phyloP scores from a whole-genome alignment of 768 basidiomycete genomes.

The Psilocybe subaeruginosa region DNA sequence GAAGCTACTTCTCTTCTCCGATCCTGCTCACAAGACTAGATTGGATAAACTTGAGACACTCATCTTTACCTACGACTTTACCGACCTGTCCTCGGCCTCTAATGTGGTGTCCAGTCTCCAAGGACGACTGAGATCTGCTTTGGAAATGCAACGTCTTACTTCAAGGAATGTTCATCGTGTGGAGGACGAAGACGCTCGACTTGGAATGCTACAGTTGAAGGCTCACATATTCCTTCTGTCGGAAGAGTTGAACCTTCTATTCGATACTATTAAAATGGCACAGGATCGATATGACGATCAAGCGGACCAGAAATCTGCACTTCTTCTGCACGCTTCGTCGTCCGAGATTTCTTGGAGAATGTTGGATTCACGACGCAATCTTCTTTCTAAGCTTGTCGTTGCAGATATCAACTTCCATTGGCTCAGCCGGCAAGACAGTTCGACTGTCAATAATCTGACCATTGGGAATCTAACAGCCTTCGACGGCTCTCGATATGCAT shows the following conservation, averaged over 20 bases:
- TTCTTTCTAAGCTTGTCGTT: constrained; percentile 87
- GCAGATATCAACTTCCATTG: constrained; percentile 79
- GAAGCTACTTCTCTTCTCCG: constrained; percentile 86
- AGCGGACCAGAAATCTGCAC: constrained; percentile 76
- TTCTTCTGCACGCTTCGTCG: constrained; percentile 80
- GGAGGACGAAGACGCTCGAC: constrained; percentile 45
- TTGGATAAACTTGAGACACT: constrained; percentile 80
- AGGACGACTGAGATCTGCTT: constrained; percentile 63
- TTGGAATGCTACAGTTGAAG: constrained; percentile 68
- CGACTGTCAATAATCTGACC: constrained; percentile 75
- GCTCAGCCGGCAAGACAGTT: constrained; percentile 87
- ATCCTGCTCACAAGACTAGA: constrained; percentile 80
- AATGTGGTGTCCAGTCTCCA: constrained; percentile 75
- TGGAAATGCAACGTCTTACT: constrained; percentile 51
- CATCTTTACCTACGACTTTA: constrained; percentile 88
- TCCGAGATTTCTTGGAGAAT: constrained; percentile 92
- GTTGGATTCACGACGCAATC: constrained; percentile 70
- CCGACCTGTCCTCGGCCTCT: constrained; percentile 72
- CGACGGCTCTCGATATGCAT: constrained; percentile 79
- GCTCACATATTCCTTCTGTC: constrained; percentile 72
- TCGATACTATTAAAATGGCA: constrained; percentile 83
- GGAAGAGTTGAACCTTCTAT: constrained; percentile 82
- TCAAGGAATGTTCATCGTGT: constrained; percentile 40
- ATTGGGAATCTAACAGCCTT: constrained; percentile 83
- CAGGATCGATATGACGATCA: constrained; percentile 73